Conservation (phyloP, 2,329 filamentous ascomycete genomes). For the Pyrenochaeta sp. region DNA sequence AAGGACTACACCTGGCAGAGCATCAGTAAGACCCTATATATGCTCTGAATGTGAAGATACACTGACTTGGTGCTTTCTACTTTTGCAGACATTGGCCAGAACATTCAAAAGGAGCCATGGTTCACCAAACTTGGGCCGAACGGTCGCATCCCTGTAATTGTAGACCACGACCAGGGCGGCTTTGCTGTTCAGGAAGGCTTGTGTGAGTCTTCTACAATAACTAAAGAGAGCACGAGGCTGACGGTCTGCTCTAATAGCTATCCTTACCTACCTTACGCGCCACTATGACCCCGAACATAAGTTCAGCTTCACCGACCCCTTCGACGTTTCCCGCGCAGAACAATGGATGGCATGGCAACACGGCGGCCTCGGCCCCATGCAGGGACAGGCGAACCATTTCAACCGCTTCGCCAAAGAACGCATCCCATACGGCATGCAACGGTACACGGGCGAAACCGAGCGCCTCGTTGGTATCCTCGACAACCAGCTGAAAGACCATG, state of each 20-base stretch:
- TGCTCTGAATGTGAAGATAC: not conserved
- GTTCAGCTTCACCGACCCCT: slow-evolving; percentile 57
- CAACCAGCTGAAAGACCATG: slow-evolving; percentile 49
- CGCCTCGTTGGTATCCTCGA: slow-evolving; percentile 57
- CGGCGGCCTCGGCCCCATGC: slow-evolving; percentile 55
- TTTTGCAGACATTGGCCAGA: slow-evolving; percentile 58
- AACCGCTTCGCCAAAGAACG: slow-evolving; percentile 54
- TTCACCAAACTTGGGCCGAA: slow-evolving; percentile 70
- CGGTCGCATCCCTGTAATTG: slow-evolving; percentile 70
- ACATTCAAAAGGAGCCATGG: slow-evolving; percentile 74
- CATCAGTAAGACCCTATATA: slow-evolving; percentile 51
- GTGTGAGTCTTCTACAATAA: slow-evolving; percentile 25
- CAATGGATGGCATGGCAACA: slow-evolving; percentile 71
- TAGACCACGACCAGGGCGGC: slow-evolving; percentile 69
- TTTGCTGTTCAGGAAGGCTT: slow-evolving; percentile 61
- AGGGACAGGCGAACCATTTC: slow-evolving; percentile 53
- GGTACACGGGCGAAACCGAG: slow-evolving; percentile 59
- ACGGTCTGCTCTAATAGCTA: slow-evolving; percentile 38
- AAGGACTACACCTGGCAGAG: slow-evolving; percentile 65
- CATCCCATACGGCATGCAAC: slow-evolving; percentile 56
- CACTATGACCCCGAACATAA: slow-evolving; percentile 58
- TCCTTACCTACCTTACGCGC: slow-evolving; percentile 55
- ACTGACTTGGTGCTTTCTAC: not conserved
- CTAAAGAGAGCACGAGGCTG: slow-evolving; percentile 6
- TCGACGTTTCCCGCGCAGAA: slow-evolving; percentile 59